Evolutionary conservation across 1,284 basidiomycete species (phyloP), one percentile per base, ranked within the genome.

Genomic region (Stygiomarasmius scandens): DNA sequence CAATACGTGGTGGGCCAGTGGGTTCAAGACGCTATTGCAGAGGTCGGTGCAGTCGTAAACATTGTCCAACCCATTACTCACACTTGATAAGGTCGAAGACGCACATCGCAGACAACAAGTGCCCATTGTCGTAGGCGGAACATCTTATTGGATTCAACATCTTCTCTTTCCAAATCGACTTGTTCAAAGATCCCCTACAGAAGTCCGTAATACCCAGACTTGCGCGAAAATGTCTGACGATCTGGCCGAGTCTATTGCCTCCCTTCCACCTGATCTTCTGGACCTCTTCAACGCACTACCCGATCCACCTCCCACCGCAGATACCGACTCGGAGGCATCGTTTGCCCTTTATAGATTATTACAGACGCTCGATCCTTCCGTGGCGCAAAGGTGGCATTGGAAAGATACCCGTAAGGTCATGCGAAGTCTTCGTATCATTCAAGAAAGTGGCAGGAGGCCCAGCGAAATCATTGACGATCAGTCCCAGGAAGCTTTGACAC

Each of bases 81-180:
- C n/a, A 16, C 14, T 4, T 14, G 14, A 34, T 41, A 66, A 95
- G 91, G 92, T 93, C 43, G 78, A 87, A 27, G 83, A 87, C 52
- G 85, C 89, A 14, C 84, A 90, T 63, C 63, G 63, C 32, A 75
- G 80, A 65, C 72, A 80, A 1, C 77, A 88, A 55, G 72, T 98
- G 6, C 95, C 96, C 0, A 92, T 99, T 55, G 77, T 97, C 3
- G 95, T 96, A 48, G 96, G 96, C 2, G 96, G 96, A 6, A 99
- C 96, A 0, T 89, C 93, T 16, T 99, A 99, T 71, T 99, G 97
- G 86, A 89, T 97, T 20, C 96, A 99, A 69, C 94, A 99, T 70
- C 82, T 96, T 41, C 72, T 92, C 9, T 95, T 95, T 63, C 89
- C 93, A 0, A 83, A 86, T 59, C 83, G 90, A 34, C 76, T 95